Evolutionary conservation across 1,139 yeast species (phyloP).

Genomic region (Suhomyces yuchorum): DNA sequence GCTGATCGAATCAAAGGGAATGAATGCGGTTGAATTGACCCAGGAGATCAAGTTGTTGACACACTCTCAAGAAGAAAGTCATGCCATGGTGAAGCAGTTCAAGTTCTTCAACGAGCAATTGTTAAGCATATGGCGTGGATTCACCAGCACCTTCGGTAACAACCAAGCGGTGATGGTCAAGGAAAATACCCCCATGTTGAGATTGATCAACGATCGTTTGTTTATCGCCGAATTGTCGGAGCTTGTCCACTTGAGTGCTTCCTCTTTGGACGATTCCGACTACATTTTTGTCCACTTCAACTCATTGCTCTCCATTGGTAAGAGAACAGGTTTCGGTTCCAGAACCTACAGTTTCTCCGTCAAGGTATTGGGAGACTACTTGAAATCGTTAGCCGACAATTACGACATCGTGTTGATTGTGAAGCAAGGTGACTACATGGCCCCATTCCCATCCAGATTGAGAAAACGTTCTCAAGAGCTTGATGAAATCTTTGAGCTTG

Average conservation of each 20-base stretch:
- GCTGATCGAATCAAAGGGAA: constrained; percentile 15
- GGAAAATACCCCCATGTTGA: constrained; percentile 16
- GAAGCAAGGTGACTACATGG: constrained; percentile 4
- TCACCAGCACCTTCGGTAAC: constrained; percentile 20
- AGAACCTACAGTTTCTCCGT: constrained; percentile 42
- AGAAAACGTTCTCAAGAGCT: constrained; percentile 23
- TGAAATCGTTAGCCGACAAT: constrained; percentile 28
- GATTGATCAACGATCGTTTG: constrained; percentile 42
- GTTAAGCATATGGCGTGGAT: constrained; percentile 38
- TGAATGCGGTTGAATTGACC: constrained; percentile 28
- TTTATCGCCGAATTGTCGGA: constrained; percentile 53
- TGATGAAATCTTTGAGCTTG: constrained; percentile 23
- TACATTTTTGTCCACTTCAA: constrained; percentile 38
- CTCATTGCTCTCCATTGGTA: constrained; percentile 44
- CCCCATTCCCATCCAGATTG: constrained; percentile 7
- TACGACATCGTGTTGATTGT: constrained; percentile 37
- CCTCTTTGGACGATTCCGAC: constrained; percentile 22
- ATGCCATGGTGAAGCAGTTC: constrained; percentile 35
- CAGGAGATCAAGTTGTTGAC: constrained; percentile 38
- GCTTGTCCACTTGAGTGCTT: constrained; percentile 35
- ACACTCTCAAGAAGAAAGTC: constrained; percentile 15
- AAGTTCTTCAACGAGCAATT: constrained; percentile 34
- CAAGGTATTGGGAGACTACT: constrained; percentile 34
- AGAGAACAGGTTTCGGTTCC: constrained; percentile 45
- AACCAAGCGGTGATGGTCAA: constrained; percentile 12